Conservation (phyloP, 805 yeast genomes). For the Metschnikowia rubicola region DNA sequence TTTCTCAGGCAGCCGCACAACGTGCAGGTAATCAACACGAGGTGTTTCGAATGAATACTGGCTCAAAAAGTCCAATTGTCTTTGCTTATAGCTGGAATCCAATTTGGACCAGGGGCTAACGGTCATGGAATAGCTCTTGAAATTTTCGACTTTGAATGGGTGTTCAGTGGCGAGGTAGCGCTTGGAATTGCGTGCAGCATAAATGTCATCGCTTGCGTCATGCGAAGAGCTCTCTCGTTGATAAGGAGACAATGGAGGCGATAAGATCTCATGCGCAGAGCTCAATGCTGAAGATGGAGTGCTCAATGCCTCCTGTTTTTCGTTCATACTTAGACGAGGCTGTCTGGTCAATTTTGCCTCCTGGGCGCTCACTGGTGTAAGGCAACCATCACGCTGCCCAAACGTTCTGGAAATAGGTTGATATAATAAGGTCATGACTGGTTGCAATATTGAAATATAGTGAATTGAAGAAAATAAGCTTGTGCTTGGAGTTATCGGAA, state of each 20-base stretch:
- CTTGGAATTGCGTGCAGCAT: conserved; percentile 9
- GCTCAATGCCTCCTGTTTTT: background rate
- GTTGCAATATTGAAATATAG: background rate
- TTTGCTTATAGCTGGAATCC: conserved; percentile 42
- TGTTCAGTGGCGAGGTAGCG: conserved; percentile 20
- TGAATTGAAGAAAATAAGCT: no score
- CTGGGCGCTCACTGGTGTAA: conserved; percentile 26
- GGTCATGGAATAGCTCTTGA: conserved; percentile 43
- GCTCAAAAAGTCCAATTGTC: conserved; percentile 50
- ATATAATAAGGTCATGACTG: conserved; percentile 27
- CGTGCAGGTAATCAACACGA: conserved; percentile 6
- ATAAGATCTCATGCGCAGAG: conserved; percentile 21
- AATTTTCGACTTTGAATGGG: conserved; percentile 49
- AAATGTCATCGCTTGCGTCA: conserved; percentile 8
- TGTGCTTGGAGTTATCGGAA: background rate
- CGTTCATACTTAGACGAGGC: background rate
- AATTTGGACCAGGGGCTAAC: conserved; percentile 52
- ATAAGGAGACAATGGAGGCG: conserved; percentile 29
- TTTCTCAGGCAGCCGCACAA: conserved; percentile 9
- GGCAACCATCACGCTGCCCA: conserved; percentile 31
- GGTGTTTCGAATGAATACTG: conserved; percentile 37
- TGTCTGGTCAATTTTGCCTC: conserved; percentile 2
- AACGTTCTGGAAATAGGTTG: conserved; percentile 32
- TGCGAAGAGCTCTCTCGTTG: conserved; percentile 13
- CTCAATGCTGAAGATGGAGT: conserved; percentile 4